phyloP scores from a whole-genome alignment of 164 flowering plant genomes.

The Magnolia kwangsiensis region DNA sequence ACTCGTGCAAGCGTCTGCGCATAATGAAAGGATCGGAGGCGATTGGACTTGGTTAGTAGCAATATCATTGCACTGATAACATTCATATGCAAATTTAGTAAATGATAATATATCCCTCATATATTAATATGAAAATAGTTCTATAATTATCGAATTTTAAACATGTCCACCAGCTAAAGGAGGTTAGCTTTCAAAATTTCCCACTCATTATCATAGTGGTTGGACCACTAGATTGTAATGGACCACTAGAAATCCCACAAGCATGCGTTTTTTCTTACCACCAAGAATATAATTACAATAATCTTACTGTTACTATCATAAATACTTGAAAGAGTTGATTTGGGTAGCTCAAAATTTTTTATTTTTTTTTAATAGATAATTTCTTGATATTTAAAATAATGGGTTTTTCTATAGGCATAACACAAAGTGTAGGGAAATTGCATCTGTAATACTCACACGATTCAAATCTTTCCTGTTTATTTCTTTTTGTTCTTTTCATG shows the following conservation, averaged over 20 bases:
- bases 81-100: not conserved
- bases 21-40: slow-evolving; percentile 53
- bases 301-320: too few relatives aligned
- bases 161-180: not conserved
- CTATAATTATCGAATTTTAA: not conserved
- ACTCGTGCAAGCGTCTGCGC: slow-evolving; percentile 47
- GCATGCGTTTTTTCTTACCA: too few relatives aligned
- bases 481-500: too few relatives aligned
- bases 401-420: too few relatives aligned
- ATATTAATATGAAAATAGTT: not conserved
- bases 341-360: too few relatives aligned
- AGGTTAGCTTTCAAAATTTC: not conserved
- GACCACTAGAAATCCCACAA: not conserved
- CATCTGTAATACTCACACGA: too few relatives aligned
- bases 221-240: not conserved
- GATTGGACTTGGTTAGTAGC: slow-evolving; percentile 38
- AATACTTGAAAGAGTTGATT: too few relatives aligned
- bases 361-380: too few relatives aligned
- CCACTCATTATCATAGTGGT: not conserved
- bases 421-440: too few relatives aligned
- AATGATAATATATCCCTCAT: not conserved
- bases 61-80: not conserved
- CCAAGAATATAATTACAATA: too few relatives aligned
- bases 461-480: too few relatives aligned
- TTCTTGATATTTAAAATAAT: too few relatives aligned